A percentile compares a stretch with the other conserved stretches of the same genome.
phyloP scores from a whole-genome alignment of 805 yeast species.

The Brettanomyces naardenensis region DNA sequence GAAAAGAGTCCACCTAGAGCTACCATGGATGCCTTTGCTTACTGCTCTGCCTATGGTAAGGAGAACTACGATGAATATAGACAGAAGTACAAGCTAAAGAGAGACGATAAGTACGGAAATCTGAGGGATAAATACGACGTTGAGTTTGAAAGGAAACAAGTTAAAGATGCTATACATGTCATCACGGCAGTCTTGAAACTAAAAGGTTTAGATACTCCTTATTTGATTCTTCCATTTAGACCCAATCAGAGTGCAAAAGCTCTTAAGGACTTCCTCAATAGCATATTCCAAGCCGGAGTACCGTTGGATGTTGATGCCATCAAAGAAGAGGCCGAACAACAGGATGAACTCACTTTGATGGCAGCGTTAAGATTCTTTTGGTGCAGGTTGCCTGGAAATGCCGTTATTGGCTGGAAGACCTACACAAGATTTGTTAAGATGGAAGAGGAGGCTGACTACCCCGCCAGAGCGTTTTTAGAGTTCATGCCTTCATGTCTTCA shows the following conservation, averaged over 20 bases:
- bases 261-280: slow-evolving; percentile 47
- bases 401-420: slow-evolving; percentile 81
- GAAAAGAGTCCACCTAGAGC: neutral
- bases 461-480: slow-evolving; percentile 66
- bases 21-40: slow-evolving; percentile 21
- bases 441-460: slow-evolving; percentile 60
- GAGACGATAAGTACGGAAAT: slow-evolving; percentile 20
- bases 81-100: slow-evolving; percentile 19
- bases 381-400: slow-evolving; percentile 75
- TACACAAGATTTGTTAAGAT: slow-evolving; percentile 60
- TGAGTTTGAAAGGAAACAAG: slow-evolving; percentile 54
- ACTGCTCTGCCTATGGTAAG: slow-evolving; percentile 20
- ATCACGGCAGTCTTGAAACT: slow-evolving; percentile 68
- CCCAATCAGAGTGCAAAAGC: slow-evolving; percentile 58
- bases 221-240: slow-evolving; percentile 68
- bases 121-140: slow-evolving; percentile 20
- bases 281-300: slow-evolving; percentile 51
- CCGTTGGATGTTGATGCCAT: slow-evolving; percentile 32
- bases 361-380: slow-evolving; percentile 76
- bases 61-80: slow-evolving; percentile 22
- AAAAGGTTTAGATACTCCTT: slow-evolving; percentile 66
- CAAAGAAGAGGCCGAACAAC: slow-evolving; percentile 35
- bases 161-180: slow-evolving; percentile 58
- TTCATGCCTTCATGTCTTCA: slow-evolving; percentile 79
- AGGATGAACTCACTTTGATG: slow-evolving; percentile 65